Base-by-base conservation (phyloP, 2,329 filamentous ascomycete genomes). In the Xylariaceae sp. region DNA sequence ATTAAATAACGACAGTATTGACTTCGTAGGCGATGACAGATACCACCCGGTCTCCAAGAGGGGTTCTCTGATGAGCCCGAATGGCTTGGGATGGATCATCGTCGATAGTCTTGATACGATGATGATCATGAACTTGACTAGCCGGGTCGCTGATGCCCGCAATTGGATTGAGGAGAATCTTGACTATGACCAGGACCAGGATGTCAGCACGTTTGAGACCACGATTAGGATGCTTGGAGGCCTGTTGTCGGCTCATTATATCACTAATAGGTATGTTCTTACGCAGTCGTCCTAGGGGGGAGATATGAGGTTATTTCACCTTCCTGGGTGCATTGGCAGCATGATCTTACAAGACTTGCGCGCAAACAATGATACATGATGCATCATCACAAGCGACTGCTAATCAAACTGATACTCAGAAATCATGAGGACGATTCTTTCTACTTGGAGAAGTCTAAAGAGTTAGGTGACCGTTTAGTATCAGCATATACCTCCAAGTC, bases 141-240 rank as follows among this genome's bases (percentile, higher is more conserved):
- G 84, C 39, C 86, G 92, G 63, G 80, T 97, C 48, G 82, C 85
- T 41, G 85, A 93, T 69, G 92, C 93, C 39, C 83, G 92, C 54
- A 84, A 94, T 71, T 97, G 93, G 93, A 83, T 97, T 47, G 81
- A 89, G 1, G 86, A 85, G 7, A 87, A 85, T 7, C 75, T 97
- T 59, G 86, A 84, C 17, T 97, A 94, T 76, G 86, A 96, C 59
- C 90, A 96, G 73, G 82, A 96, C 69, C 91, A 96, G 73, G 90
- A 96, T 71, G 92, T 97, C 57, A 97, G 92, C 73, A 96, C 91
- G 0, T 97, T 97, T 68, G 93, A 97, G 77, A 97, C 91, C 7
- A 97, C 92, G 0, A 97, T 97, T 67, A 88, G 93, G 53, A 97
- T 97, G 92, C 80, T 97, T 55, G 93, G 93, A 13, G 93, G 93